These are phyloP conservation scores for Diddensiella santjacobensis DNA, from an alignment of 805 yeast species.

Conservation along the genomic window DNA sequence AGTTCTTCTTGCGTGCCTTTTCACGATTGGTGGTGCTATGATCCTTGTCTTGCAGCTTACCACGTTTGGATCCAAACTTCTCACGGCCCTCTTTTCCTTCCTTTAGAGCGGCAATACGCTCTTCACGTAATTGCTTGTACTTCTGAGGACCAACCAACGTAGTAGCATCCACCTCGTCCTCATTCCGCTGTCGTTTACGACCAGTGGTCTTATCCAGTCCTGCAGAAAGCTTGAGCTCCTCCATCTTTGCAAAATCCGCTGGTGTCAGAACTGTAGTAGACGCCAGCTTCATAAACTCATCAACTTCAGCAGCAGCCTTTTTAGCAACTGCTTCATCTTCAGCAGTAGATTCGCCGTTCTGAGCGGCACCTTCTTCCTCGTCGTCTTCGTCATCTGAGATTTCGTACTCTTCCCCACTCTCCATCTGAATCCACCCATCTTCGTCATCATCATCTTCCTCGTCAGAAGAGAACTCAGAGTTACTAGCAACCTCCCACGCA, in stretches of 20 bases:
- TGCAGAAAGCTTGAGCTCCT: conserved; percentile 79
- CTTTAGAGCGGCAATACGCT: conserved; percentile 76
- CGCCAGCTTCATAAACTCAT: conserved; percentile 53
- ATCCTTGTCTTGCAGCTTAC: conserved; percentile 55
- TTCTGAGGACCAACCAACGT: conserved; percentile 70
- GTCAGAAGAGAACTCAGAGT: conserved; percentile 45
- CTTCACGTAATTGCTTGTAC: conserved; percentile 85
- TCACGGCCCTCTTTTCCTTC: conserved; percentile 95
- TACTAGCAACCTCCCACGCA: conserved; percentile 50
- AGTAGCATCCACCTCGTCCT: conserved; percentile 80
- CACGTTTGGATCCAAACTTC: conserved; percentile 85
- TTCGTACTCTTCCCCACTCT: conserved; percentile 72
- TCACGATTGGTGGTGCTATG: conserved; percentile 95
- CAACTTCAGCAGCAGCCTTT: conserved; percentile 22
- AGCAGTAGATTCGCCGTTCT: conserved; percentile 35
- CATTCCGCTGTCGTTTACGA: conserved; percentile 36
- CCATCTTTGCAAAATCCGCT: conserved; percentile 94
- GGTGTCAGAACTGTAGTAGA: conserved; percentile 87
- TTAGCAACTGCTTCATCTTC: conserved; percentile 18
- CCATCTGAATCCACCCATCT: conserved; percentile 69
- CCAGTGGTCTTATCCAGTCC: conserved; percentile 75
- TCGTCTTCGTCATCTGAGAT: conserved; percentile 45
- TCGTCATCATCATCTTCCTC: conserved; percentile 70
- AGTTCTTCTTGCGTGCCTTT: conserved; percentile 97
- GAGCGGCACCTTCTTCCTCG: conserved; percentile 38